These are phyloP conservation scores for Hymenoscyphus salicellus DNA, from an alignment of 2,329 filamentous ascomycete species.

Conservation along the genomic window DNA sequence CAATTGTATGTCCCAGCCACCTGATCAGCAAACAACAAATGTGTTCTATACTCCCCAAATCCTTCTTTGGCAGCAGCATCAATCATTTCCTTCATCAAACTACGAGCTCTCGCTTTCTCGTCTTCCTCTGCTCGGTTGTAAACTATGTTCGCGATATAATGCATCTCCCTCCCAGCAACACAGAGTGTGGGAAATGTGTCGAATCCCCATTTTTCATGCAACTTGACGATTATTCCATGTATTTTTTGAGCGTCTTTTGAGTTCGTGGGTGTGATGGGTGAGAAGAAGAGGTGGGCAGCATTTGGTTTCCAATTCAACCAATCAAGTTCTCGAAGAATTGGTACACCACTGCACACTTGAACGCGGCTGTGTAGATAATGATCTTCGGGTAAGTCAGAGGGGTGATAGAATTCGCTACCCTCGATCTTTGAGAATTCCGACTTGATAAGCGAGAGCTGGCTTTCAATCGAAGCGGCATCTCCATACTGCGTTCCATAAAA, in stretches of 20 bases:
- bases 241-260: slow-evolving; percentile 44
- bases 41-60: slow-evolving; percentile 47
- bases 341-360: slow-evolving; percentile 32
- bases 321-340: slow-evolving; percentile 34
- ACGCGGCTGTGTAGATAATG: slow-evolving; percentile 34
- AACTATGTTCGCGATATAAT: slow-evolving; percentile 52
- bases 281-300: slow-evolving; percentile 50
- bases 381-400: slow-evolving; percentile 33
- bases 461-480: slow-evolving; percentile 26
- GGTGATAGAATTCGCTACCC: slow-evolving; percentile 36
- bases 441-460: slow-evolving; percentile 31
- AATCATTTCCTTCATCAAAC: slow-evolving; percentile 40
- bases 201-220: slow-evolving; percentile 47
- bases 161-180: slow-evolving; percentile 38
- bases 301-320: slow-evolving; percentile 53
- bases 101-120: slow-evolving; percentile 31
- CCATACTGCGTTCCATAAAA: slow-evolving; percentile 37
- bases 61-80: slow-evolving; percentile 41
- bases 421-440: slow-evolving; percentile 31
- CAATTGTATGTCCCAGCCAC: slow-evolving; percentile 44
- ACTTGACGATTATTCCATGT: slow-evolving; percentile 44
- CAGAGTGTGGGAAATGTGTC: slow-evolving; percentile 51
- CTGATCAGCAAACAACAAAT: slow-evolving; percentile 45
- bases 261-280: slow-evolving; percentile 37
- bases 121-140: slow-evolving; percentile 45